Conservation (phyloP, 2,329 filamentous ascomycete species). For the Aspergillus fumigatiaffinis region DNA sequence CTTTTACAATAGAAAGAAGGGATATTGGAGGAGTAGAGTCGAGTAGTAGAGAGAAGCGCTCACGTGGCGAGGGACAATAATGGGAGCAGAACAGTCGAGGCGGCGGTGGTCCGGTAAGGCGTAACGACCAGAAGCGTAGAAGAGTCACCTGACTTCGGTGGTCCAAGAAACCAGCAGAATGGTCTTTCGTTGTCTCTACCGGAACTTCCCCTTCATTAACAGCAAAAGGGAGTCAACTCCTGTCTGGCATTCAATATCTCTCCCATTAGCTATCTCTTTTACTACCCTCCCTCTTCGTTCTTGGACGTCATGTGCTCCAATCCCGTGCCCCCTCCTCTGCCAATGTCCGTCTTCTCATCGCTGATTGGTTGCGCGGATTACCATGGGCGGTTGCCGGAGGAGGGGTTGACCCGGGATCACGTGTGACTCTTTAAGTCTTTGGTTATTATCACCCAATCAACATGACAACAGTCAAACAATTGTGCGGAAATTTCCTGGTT, state of each 20-base stretch:
- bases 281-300: slow-evolving; percentile 12
- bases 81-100: slow-evolving; percentile 19
- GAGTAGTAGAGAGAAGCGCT: slow-evolving; percentile 29
- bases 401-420: slow-evolving; percentile 27
- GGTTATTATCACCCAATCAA: not conserved
- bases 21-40: slow-evolving; percentile 26
- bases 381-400: slow-evolving; percentile 16
- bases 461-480: not conserved
- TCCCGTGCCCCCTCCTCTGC: slow-evolving; percentile 35
- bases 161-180: not conserved
- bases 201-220: not conserved
- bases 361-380: slow-evolving; percentile 25
- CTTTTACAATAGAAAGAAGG: slow-evolving; percentile 26
- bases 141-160: slow-evolving; percentile 30
- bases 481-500: not conserved
- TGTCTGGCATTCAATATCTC: not conserved
- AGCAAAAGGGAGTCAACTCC: not conserved
- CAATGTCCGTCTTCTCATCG: slow-evolving; percentile 4
- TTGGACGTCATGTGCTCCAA: slow-evolving; percentile 34
- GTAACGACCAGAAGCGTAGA: slow-evolving; percentile 23
- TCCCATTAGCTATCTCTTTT: slow-evolving; percentile 12
- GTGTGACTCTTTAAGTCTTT: slow-evolving; percentile 11
- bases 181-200: not conserved
- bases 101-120: slow-evolving; percentile 16
- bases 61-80: slow-evolving; percentile 36